Evolutionary conservation across 2,329 filamentous ascomycete genomes (phyloP), one percentile per base, ranked within the genome.

Genomic region (Pseudocercospora cruenta): DNA sequence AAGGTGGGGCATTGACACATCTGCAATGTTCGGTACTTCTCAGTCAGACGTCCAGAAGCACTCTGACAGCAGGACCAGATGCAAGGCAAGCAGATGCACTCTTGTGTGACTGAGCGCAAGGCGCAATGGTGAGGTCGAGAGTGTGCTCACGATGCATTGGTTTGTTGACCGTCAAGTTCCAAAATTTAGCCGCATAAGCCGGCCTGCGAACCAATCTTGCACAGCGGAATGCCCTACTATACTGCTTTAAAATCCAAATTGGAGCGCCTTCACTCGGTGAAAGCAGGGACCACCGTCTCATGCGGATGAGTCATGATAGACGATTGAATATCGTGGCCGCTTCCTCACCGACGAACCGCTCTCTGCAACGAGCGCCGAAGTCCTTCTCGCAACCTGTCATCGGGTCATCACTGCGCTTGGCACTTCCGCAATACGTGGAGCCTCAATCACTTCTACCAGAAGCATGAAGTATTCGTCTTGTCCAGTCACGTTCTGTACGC

Each of bases 101-200:
- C 24, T 55, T 24, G 16, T 55, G 26, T 33, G 26, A 22, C 24
- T 55, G 16, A 24, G 21, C 6, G 22, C 31, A 39, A 26, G 24
- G 16, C 31, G 16, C n/a, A 22, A 33, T 58, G 54, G 28, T 39
- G 31, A n/a, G 8, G 54, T 58, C 39, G 54, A 58, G 54, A 55
- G 9, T 21, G 31, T 39, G 31, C 54, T n/a, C 26, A 33, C 8
- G 33, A 28, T 33, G 54, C 54, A 58, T 39, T 24, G 55, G 8
- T 39, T 19, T 36, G 26, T 58, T 24, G 33, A 12, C 33, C 31
- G 55, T 21, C 33, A 31, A 36, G 55, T n/a, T 14, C 55, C 28
- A 39, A 58, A 19, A 14, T 39, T 26, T 58, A 24, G 55, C 55
- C 31, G 55, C 55, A 58, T 58, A 43, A 21, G 55, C 55, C 55